Base-by-base conservation (phyloP, 495 filamentous ascomycete genomes). In the Apiosordaria backusii region DNA sequence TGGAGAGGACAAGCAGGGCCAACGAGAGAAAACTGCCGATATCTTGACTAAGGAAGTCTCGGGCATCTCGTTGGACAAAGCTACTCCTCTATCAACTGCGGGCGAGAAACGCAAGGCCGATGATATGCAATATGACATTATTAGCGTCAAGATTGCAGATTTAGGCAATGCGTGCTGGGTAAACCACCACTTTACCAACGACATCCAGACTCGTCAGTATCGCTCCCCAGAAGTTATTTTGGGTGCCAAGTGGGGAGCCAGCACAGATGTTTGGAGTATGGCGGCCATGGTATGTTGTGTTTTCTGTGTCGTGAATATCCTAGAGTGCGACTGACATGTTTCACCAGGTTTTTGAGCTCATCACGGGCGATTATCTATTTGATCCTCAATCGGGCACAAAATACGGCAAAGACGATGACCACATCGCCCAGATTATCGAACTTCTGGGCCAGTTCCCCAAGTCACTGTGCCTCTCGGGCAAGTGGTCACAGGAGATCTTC, bases 221-320 rank as follows among this genome's bases (percentile, higher is more conserved):
- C 86, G 95, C 22, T 98, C 95, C 0, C 95, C 95, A 2, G 95
- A 99, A 77, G 95, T 99, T 26, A 98, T 99, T 55, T 79, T 99
- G 19, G 95, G 95, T 53, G 88, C 93, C 1, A 98, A 97, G 80
- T 99, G 95, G 95, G 95, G 95, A 61, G 95, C 95, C 4, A 98
- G 95, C 73, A 98, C 95, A 1, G 95, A 99, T 76, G 89, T 99
- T 19, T 99, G 95, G 95, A 98, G 96, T 79, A 99, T 99, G 95
- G 92, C 96, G 23, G 90, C 90, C 70, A 99, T 99, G 95, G 96
- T 98, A 82, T 62, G 85, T 50, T 21, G 0, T 0, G 22, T 10
- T 29, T 55, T 52, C 23, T 59, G 50, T 50, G 10, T 40, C 19
- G 21, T 22, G 35, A 0, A 15, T 54, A 25, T 21, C 29, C 29